Evolutionary conservation across 164 flowering plant genomes (phyloP), one percentile per base, ranked within the genome.

Genomic region (Cinnamomum micranthum): DNA sequence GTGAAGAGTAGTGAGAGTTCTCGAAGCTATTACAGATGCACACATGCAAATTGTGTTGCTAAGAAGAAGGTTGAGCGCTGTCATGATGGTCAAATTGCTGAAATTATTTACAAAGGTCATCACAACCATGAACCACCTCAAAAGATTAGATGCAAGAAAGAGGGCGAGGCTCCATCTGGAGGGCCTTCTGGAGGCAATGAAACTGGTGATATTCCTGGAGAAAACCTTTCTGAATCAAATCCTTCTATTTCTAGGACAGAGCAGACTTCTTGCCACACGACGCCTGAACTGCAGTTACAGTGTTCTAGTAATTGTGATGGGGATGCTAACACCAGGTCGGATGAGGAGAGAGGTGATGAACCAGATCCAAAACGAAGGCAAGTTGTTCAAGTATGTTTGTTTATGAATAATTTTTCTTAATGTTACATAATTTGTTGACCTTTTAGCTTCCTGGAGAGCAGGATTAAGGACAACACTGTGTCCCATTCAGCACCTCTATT

Each of bases 101-200:
- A 90, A 69, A 84, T 87, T 78, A 82, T 85, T 78, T 91, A 88
- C 75, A 94, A 81, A 81, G 88, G 93, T 73, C 75, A 75, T 12
- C 98, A 94, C 83, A 89, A 84, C 74, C 98, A 94, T 76, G 98
- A 92, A 60, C 93, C 93, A 23, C 97, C 97, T 67, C 68, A 74
- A 50, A 91, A 86, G 80, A 72, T 79, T 77, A 85, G 77, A 74
- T 71, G 78, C 73, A 22, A 77, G 6, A 83, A 81, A 72, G 88
- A 82, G 68, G 82, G 80, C 69, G 87, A 75, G 78, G 31, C 74
- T 60, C 65, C 76, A 69, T 78, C 85, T 69, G 75, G 74, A 75
- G 79, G 65, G 50, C 74, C 85, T 71, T 76, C 65, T 59, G 76
- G 62, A 60, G 78, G 60, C 28, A 81, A 65, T 73, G 79, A 68